Evolutionary conservation across 2,329 filamentous ascomycete genomes (phyloP).

Genomic region (Juglanconis juglandina): DNA sequence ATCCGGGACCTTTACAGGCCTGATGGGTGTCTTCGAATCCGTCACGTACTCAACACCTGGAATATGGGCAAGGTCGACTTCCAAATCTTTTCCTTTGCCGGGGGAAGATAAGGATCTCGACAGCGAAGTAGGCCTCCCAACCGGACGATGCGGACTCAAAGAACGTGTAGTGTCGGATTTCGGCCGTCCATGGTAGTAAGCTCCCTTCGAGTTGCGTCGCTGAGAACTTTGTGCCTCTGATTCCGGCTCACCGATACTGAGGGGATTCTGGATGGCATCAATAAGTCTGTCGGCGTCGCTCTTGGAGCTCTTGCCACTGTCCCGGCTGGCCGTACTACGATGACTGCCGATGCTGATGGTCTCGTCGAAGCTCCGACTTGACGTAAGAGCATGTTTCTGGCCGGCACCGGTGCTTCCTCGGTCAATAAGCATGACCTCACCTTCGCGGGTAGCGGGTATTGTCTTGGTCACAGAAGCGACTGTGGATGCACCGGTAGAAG

Average conservation of each 20-base stretch:
- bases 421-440: constrained; percentile 63
- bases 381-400: constrained; percentile 19
- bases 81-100: background rate
- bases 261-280: constrained; percentile 64
- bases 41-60: constrained; percentile 37
- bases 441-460: constrained; percentile 31
- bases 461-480: constrained; percentile 30
- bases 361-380: constrained; percentile 35
- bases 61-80: constrained; percentile 7
- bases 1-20: constrained; percentile 47
- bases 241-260: constrained; percentile 39
- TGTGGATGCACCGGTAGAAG: constrained; percentile 23
- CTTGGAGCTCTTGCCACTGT: constrained; percentile 47
- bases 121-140: constrained; percentile 1
- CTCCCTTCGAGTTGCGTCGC: constrained; percentile 14
- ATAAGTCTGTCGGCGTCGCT: constrained; percentile 70
- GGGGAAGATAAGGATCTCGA: constrained; percentile 19
- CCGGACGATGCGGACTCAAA: constrained; percentile 10
- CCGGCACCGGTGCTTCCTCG: constrained; percentile 30
- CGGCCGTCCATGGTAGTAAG: background rate
- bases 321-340: constrained; percentile 45
- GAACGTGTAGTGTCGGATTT: constrained; percentile 3
- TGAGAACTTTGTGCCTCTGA: constrained; percentile 21
- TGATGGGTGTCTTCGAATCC: constrained; percentile 44
- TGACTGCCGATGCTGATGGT: constrained; percentile 38